Percentiles rank a stretch among this genome's conserved stretches.
phyloP scores from a whole-genome alignment of 768 basidiomycete genomes.

The Mycena capillaripes region DNA sequence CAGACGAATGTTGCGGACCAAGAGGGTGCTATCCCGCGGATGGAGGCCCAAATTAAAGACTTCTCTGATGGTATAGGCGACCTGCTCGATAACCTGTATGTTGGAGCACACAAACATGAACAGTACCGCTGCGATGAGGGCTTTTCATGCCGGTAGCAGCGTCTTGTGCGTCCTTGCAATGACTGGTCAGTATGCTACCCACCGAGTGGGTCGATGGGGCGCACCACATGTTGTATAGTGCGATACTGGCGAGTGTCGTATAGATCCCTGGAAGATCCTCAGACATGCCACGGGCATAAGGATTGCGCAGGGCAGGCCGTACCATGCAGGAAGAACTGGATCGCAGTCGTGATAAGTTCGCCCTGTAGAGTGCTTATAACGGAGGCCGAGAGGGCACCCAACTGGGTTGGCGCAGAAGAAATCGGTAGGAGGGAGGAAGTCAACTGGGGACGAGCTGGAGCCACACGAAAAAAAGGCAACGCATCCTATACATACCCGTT shows the following conservation, averaged over 20 bases:
- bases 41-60: neutral
- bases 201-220: neutral
- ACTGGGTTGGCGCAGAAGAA: conserved; percentile 20
- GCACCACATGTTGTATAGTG: conserved; percentile 20
- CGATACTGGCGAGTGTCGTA: conserved; percentile 17
- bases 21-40: neutral
- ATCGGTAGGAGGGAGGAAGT: neutral
- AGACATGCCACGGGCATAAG: neutral
- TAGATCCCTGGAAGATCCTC: conserved; percentile 21
- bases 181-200: neutral
- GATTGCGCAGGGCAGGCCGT: neutral
- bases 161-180: neutral
- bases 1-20: conserved; percentile 20
- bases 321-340: conserved; percentile 31
- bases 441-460: too few species aligned
- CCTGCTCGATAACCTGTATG: conserved; percentile 26
- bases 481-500: too few species aligned
- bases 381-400: conserved; percentile 20
- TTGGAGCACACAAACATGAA: conserved; percentile 26
- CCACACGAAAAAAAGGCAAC: too few species aligned
- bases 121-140: conserved; percentile 13
- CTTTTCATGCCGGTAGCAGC: neutral
- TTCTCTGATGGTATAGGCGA: conserved; percentile 18
- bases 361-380: conserved; percentile 12
- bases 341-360: conserved; percentile 25